These are phyloP conservation scores for Neonothopanus nambi DNA, from an alignment of 1,284 basidiomycete genomes.

Conservation along the genomic window DNA sequence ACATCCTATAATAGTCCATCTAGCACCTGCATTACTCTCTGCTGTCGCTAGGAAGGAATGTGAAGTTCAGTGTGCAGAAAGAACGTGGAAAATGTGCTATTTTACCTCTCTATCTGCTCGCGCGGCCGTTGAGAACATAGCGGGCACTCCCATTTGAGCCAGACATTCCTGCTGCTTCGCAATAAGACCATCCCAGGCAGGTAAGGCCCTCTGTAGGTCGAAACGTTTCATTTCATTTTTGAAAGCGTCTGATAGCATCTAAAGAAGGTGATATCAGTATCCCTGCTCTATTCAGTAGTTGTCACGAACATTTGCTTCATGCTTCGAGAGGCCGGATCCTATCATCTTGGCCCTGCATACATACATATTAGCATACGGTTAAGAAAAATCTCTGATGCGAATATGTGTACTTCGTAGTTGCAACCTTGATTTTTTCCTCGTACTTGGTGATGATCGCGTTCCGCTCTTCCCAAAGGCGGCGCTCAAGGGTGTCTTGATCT, in stretches of 20 bases:
- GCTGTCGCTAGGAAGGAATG: constrained; percentile 41
- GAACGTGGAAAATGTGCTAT: neutral
- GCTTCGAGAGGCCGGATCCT: constrained; percentile 61
- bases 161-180: constrained; percentile 66
- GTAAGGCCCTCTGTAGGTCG: constrained; percentile 60
- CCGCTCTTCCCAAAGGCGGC: constrained; percentile 63
- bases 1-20: constrained; percentile 26
- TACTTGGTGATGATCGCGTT: constrained; percentile 59
- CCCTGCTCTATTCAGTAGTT: neutral
- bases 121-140: constrained; percentile 62
- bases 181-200: constrained; percentile 74
- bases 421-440: constrained; percentile 66
- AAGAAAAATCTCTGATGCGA: constrained; percentile 10
- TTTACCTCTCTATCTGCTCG: constrained; percentile 55
- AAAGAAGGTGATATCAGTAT: constrained; percentile 12
- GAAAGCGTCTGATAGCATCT: constrained; percentile 65
- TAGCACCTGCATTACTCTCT: constrained; percentile 36
- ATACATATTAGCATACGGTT: constrained; percentile 5
- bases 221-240: constrained; percentile 64
- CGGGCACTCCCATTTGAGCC: constrained; percentile 60
- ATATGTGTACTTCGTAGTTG: constrained; percentile 58
- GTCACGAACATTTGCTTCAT: constrained; percentile 61
- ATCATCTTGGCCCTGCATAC: constrained; percentile 57
- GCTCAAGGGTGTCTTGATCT: constrained; percentile 68
- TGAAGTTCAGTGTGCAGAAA: neutral